Evolutionary conservation across 2,329 filamentous ascomycete species (phyloP), one percentile per base, ranked within the genome.

Genomic region (Beauveria medogensis): DNA sequence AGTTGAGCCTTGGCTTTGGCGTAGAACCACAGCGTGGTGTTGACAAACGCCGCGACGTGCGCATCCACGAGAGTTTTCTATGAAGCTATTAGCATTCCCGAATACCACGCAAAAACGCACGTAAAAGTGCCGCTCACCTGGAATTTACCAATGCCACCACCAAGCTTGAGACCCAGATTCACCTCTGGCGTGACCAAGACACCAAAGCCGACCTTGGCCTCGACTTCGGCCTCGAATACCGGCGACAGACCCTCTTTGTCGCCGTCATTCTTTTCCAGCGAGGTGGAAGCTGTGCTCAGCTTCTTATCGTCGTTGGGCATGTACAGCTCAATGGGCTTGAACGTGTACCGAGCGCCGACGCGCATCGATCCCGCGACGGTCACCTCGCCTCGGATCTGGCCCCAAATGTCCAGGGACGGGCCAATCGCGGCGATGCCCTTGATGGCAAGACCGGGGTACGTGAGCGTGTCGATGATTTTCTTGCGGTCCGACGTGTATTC

Each of bases 391-490:
- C 54, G 28, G 40, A 62, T 51, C 50, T 63, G 47, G 20, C 63
- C 63, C 20, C 50, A 64, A 5, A 66, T 55, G 56, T 64, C 65
- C 24, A 67, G 50, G 5, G 65, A 63, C 10, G 65, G 64, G 5
- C 65, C 65, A 8, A 65, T 57, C 2, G 63, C 62, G 7, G 64
- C 65, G 7, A 67, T 65, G 1, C 63, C 59, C 57, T 65, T 67
- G 54, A 64, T 53, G 1, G 63, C 59, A 1, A 66, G 50, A 18
- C 64, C 59, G 8, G 65, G 62, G 51, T 65, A 65, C 1, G 30
- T 26, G 3, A 65, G 44, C 9, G 62, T 65, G 40, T 63, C 61
- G 20, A 63, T 61, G 18, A 64, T 55, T 44, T 64, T 64, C 37
- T 53, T 63, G 6, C 47, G 52, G 10, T 53, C 24, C 14, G 57